Evolutionary conservation across 257 asterid species (phyloP).

Genomic region (Marsdenia floribunda): DNA sequence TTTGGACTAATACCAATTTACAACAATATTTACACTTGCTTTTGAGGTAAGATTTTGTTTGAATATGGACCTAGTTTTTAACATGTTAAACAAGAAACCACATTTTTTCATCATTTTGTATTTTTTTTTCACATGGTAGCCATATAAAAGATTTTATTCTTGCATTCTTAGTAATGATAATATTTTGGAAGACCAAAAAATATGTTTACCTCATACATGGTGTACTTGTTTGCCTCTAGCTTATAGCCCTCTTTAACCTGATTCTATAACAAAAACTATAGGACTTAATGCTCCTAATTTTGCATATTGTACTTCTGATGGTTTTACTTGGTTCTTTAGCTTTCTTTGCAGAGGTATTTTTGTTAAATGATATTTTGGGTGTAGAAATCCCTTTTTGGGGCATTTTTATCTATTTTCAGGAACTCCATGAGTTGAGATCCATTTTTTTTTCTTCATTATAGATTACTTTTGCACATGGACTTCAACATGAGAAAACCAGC

Average conservation of each 20-base stretch:
- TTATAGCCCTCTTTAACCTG: slow-evolving; percentile 9
- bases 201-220: neutral
- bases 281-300: slow-evolving; percentile 30
- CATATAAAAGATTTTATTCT: neutral
- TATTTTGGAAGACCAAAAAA: neutral
- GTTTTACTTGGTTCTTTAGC: slow-evolving; percentile 34
- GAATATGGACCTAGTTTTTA: no score
- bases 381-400: neutral
- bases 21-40: slow-evolving; percentile 24
- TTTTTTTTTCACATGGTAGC: neutral
- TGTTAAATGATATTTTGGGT: slow-evolving; percentile 5
- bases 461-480: slow-evolving; percentile 40
- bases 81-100: neutral
- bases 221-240: neutral
- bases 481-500: slow-evolving; percentile 41
- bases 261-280: slow-evolving; percentile 5
- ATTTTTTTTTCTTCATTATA: slow-evolving; percentile 16
- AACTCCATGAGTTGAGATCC: neutral
- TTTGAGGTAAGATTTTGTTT: slow-evolving; percentile 32
- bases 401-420: neutral
- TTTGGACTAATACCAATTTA: no score
- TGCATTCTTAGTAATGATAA: neutral
- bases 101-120: no score
- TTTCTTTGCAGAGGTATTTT: slow-evolving; percentile 38
- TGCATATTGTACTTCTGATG: slow-evolving; percentile 26